phyloP scores from a whole-genome alignment of 1,284 basidiomycete genomes.

The Ceratobasidium sp. region DNA sequence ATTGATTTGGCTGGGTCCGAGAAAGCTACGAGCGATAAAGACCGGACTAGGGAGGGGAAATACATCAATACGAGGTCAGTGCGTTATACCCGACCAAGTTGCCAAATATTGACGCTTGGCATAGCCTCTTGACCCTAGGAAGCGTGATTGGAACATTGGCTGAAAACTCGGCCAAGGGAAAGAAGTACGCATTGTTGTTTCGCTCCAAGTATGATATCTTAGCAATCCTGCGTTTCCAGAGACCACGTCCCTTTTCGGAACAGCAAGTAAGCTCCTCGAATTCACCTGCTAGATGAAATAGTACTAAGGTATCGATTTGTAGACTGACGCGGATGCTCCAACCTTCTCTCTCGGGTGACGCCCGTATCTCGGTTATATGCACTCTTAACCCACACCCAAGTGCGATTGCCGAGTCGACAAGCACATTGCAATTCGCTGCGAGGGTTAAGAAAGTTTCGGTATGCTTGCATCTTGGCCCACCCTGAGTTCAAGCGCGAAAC shows the following conservation, averaged over 20 bases:
- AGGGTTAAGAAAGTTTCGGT: slow-evolving; percentile 84
- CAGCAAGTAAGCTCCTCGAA: slow-evolving; percentile 68
- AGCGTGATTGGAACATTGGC: slow-evolving; percentile 89
- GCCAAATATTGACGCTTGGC: background rate
- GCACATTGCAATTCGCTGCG: slow-evolving; percentile 88
- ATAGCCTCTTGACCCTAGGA: slow-evolving; percentile 86
- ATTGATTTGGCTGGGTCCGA: slow-evolving; percentile 98
- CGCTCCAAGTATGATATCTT: slow-evolving; percentile 10
- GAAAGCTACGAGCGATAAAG: slow-evolving; percentile 93
- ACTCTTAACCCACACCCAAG: slow-evolving; percentile 86
- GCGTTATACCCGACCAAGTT: background rate
- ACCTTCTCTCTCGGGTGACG: slow-evolving; percentile 93
- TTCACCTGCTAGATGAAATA: background rate
- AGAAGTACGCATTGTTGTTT: slow-evolving; percentile 61
- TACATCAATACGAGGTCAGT: slow-evolving; percentile 88
- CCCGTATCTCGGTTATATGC: slow-evolving; percentile 95
- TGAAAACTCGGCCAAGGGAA: slow-evolving; percentile 83
- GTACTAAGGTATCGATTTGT: background rate
- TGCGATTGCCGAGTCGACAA: slow-evolving; percentile 83
- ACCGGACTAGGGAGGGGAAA: slow-evolving; percentile 89
- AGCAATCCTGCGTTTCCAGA: slow-evolving; percentile 55
- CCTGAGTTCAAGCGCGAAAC: background rate
- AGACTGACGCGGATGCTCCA: slow-evolving; percentile 88
- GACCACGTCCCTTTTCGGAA: slow-evolving; percentile 96
- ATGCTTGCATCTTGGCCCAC: slow-evolving; percentile 47